Evolutionary conservation across 768 basidiomycete genomes (phyloP).

Genomic region (Phanerochaete carnosa): DNA sequence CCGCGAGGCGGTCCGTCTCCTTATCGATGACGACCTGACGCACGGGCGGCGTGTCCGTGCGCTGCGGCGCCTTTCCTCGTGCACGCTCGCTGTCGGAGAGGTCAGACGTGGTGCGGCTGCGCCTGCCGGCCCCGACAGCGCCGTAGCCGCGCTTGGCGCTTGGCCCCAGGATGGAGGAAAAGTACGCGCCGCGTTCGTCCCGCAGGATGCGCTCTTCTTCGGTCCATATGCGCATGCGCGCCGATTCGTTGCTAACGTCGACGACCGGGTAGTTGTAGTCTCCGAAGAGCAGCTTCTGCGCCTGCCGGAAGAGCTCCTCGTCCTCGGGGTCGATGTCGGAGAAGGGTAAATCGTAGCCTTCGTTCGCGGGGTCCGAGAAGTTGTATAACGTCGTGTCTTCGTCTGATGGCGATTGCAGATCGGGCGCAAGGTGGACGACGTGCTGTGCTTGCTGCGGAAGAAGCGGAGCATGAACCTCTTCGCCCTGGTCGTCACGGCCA

Average conservation of each 20-base stretch:
- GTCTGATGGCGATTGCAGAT: conserved; percentile 36
- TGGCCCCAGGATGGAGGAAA: conserved; percentile 54
- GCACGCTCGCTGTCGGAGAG: conserved; percentile 15
- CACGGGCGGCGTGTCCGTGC: conserved; percentile 16
- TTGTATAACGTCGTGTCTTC: conserved; percentile 17
- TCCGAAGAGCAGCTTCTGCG: conserved; percentile 80
- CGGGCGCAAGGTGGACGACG: conserved; percentile 63
- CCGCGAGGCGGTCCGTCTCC: conserved; percentile 37
- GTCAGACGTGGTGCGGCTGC: conserved; percentile 14
- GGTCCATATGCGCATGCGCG: conserved; percentile 64
- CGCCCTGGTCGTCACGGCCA: conserved; percentile 36
- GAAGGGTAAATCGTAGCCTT: conserved; percentile 62
- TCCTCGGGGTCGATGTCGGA: conserved; percentile 65
- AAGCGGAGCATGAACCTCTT: conserved; percentile 75
- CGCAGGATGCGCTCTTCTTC: conserved; percentile 84
- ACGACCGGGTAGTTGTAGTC: conserved; percentile 90
- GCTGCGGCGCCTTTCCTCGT: conserved; percentile 14
- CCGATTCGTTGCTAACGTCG: conserved; percentile 80
- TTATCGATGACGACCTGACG: conserved; percentile 43
- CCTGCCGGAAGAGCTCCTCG: conserved; percentile 73
- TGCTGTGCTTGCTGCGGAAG: conserved; percentile 58
- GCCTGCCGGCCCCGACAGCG: conserved; percentile 33
- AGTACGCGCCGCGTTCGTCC: conserved; percentile 72
- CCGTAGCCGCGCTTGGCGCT: conserved; percentile 48
- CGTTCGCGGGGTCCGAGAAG: conserved; percentile 27